These are phyloP conservation scores for Bonnemaisonia californica DNA, from an alignment of 31 red algal species.

Conservation along the genomic window DNA sequence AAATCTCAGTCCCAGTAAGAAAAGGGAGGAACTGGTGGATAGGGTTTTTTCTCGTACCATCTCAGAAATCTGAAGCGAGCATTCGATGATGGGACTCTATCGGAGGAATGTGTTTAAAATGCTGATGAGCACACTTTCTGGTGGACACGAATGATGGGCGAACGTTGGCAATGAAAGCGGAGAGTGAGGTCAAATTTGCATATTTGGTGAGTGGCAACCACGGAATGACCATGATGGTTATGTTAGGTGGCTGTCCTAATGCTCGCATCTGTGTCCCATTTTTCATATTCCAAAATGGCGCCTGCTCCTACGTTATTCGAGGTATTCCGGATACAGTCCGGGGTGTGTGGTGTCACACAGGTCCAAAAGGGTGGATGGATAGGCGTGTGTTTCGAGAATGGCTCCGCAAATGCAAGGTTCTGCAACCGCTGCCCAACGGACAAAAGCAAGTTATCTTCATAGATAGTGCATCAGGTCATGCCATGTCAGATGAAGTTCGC, in stretches of 20 bases:
- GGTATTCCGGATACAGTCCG: slow-evolving; percentile 11
- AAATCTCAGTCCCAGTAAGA: not conserved
- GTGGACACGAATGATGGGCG: not conserved
- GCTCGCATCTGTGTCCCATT: not conserved
- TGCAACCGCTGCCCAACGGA: slow-evolving; percentile 7
- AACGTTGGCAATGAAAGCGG: not conserved
- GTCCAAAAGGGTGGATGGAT: slow-evolving; percentile 29
- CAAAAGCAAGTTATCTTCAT: slow-evolving; percentile 5
- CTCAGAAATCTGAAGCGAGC: not conserved
- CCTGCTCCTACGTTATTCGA: not conserved
- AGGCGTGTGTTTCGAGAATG: slow-evolving; percentile 19
- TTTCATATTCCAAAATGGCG: slow-evolving; percentile 25
- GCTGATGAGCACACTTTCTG: not conserved
- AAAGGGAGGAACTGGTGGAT: not conserved
- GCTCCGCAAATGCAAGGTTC: not conserved
- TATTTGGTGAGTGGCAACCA: slow-evolving; percentile 1
- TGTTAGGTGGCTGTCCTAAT: not conserved
- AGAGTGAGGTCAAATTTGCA: not conserved
- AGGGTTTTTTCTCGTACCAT: not conserved
- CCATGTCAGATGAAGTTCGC: not conserved
- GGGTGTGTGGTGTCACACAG: slow-evolving; percentile 15
- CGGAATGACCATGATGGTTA: slow-evolving; percentile 23
- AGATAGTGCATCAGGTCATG: slow-evolving; percentile 37
- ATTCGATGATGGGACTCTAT: not conserved
- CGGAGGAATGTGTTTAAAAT: slow-evolving; percentile 8